phyloP scores from a whole-genome alignment of 192 early-diverging fungal genomes.

The Gaertneriomyces semiglobifer region DNA sequence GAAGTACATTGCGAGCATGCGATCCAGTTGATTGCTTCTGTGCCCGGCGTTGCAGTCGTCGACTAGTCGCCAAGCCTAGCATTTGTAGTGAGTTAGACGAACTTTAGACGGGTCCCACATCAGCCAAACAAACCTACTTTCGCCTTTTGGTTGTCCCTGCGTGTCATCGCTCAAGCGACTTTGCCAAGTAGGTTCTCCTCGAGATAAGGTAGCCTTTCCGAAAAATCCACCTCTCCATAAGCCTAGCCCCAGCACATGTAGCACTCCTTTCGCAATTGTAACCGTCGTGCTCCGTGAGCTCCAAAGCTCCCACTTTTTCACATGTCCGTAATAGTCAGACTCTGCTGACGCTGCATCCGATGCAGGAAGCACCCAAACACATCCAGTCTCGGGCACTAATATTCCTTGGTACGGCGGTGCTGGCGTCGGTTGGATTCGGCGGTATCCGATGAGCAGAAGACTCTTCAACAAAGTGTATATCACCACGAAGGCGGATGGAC shows the following conservation, averaged over 20 bases:
- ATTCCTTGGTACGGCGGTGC: constrained; percentile 16
- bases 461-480: too few relatives aligned
- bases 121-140: not conserved
- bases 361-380: constrained; percentile 13
- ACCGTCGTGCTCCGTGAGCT: not conserved
- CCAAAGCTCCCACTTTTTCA: not conserved
- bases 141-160: not conserved
- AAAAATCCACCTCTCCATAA: constrained; percentile 68
- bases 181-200: constrained; percentile 77
- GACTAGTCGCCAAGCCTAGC: constrained; percentile 13
- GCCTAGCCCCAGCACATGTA: constrained; percentile 4
- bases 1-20: too few relatives aligned
- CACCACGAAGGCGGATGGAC: too few relatives aligned
- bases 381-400: constrained; percentile 9
- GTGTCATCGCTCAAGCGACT: too few relatives aligned
- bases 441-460: too few relatives aligned
- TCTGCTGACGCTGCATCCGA: not conserved
- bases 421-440: not conserved
- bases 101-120: too few relatives aligned
- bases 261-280: not conserved
- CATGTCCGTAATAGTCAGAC: not conserved
- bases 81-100: not conserved
- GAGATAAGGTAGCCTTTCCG: constrained; percentile 74
- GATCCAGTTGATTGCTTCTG: not conserved
- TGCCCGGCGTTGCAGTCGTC: constrained; percentile 4